Evolutionary conservation across 352 stramenopile species (phyloP), one percentile per base, ranked within the genome.

Genomic region (Phytopythium kandeliae): DNA sequence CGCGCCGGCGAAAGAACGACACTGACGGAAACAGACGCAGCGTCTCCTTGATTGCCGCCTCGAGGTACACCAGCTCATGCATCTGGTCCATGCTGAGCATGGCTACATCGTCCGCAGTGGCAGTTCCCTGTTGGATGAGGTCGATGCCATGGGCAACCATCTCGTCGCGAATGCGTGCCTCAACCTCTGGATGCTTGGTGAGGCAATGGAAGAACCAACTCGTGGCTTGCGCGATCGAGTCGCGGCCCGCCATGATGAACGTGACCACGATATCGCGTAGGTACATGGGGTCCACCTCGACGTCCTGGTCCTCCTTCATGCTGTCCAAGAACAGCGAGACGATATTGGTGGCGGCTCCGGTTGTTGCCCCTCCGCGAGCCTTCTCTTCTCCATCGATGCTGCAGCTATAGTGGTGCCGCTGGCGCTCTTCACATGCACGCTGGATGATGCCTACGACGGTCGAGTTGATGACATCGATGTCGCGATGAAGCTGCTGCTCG

Each of bases 221-320:
- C 25, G 94, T 55, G 6, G 79, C 74, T 57, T 85, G 76, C 0
- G 81, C 79, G 2, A 83, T 89, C 1, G 79, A 92, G 55, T 95
- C 81, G 2, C 80, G 66, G 0, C 85, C 81, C 25, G 79, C 85
- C n/a, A 94, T 83, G 28, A 96, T 57, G 43, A 93, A 88, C 50
- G 75, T 90, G 9, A 94, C 60, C 21, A 89, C 69, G 33, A 96
- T 79, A 52, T 93, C 74, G 13, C 78, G 77, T 0, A 94, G 46
- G 34, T 74, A 85, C 0, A 38, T 61, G 4, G 69, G 67, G 22
- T 82, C 62, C 21, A 82, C 67, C 25, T 35, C 38, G 12, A 30
- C 51, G 13, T 62, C 60, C 9, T 60, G 46, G 4, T 25, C 44
- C 12, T 63, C 41, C 0, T 31, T 15, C 1, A 57, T 37, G 22